phyloP scores from a whole-genome alignment of 495 filamentous ascomycete genomes.

The Tuber melanosporum region DNA sequence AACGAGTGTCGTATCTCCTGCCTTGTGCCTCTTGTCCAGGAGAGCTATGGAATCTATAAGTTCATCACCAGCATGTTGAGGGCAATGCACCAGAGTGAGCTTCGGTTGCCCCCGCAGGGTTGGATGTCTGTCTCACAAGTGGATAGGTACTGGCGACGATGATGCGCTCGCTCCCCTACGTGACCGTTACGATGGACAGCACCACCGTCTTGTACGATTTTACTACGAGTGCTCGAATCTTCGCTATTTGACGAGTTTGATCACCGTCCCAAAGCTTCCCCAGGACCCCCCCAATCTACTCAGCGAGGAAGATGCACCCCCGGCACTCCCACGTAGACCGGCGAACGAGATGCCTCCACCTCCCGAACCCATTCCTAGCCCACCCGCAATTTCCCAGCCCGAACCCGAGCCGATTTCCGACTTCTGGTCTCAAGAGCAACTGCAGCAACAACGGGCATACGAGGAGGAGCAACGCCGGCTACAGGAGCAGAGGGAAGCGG shows the following conservation, averaged over 20 bases:
- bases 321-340: constrained; percentile 75
- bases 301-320: constrained; percentile 72
- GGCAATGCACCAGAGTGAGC: constrained; percentile 91
- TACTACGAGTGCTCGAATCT: constrained; percentile 99
- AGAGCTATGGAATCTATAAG: constrained; percentile 98
- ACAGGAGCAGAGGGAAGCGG: constrained; percentile 66
- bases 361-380: constrained; percentile 59
- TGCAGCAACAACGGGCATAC: constrained; percentile 84
- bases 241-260: constrained; percentile 89
- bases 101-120: constrained; percentile 15
- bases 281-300: constrained; percentile 87
- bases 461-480: constrained; percentile 85
- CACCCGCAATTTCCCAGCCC: constrained; percentile 52
- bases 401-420: constrained; percentile 95
- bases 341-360: constrained; percentile 56
- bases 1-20: constrained; percentile 96
- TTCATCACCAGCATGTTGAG: constrained; percentile 91
- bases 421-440: constrained; percentile 93
- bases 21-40: constrained; percentile 85
- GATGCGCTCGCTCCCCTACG: constrained; percentile 89
- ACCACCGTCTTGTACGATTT: constrained; percentile 91
- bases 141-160: constrained; percentile 77
- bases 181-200: constrained; percentile 83
- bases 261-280: constrained; percentile 91
- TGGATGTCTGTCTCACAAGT: constrained; percentile 10